phyloP scores from a whole-genome alignment of 1,284 basidiomycete species.

The Tetrapyrgos nigripes region DNA sequence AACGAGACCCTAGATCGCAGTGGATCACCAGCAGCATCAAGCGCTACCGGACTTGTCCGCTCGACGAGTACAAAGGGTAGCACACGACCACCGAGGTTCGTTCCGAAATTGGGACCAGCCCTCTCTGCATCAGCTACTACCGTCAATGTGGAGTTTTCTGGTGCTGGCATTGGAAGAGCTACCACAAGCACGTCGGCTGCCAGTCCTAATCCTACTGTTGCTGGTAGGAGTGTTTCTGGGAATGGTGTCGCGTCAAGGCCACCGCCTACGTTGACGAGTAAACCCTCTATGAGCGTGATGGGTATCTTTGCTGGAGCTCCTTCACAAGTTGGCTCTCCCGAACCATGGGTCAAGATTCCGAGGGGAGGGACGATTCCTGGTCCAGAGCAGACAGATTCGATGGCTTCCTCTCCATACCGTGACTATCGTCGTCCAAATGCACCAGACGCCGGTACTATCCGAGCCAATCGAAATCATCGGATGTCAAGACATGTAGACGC shows the following conservation, averaged over 20 bases:
- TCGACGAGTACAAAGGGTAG: conserved; percentile 9
- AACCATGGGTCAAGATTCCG: conserved; percentile 74
- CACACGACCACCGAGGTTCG: conserved; percentile 40
- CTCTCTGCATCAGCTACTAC: conserved; percentile 87
- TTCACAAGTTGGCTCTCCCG: conserved; percentile 41
- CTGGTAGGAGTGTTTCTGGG: not conserved
- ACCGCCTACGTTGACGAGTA: conserved; percentile 14
- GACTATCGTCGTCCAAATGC: not conserved
- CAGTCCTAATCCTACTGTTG: conserved; percentile 12
- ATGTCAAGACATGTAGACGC: conserved; percentile 79
- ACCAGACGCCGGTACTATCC: not conserved
- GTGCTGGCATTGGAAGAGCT: conserved; percentile 74
- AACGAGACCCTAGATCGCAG: not conserved
- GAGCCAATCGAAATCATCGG: conserved; percentile 22
- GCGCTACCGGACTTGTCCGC: conserved; percentile 7
- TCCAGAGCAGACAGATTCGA: conserved; percentile 31
- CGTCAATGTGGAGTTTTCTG: conserved; percentile 93
- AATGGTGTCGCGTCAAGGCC: not conserved
- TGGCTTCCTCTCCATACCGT: conserved; percentile 17
- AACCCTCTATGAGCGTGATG: conserved; percentile 53
- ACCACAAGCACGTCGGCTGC: conserved; percentile 58
- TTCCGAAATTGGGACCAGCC: conserved; percentile 80
- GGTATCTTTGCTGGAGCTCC: conserved; percentile 89
- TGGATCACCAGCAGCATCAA: conserved; percentile 1
- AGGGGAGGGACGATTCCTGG: conserved; percentile 45